A percentile compares a stretch with the other conserved stretches of the same genome.
phyloP scores from a whole-genome alignment of 176 grass and related monocot genomes.

The Paspalum notatum region DNA sequence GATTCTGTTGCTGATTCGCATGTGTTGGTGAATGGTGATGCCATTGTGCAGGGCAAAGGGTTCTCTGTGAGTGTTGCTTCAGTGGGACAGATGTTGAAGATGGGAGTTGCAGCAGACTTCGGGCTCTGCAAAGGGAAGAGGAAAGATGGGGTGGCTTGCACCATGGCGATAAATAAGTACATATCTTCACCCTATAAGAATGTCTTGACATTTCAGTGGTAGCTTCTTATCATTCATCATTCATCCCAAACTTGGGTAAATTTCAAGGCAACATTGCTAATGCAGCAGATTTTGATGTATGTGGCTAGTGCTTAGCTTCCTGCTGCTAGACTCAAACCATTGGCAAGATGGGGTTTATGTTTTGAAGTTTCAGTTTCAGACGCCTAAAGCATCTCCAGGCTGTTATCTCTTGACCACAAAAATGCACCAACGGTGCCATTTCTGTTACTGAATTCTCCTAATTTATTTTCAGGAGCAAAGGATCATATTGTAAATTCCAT shows the following conservation, averaged over 20 bases:
- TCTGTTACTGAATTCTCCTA: constrained; percentile 8
- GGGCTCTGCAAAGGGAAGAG: constrained; percentile 88
- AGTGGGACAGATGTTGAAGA: constrained; percentile 75
- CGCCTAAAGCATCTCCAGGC: background rate
- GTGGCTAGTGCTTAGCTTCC: background rate
- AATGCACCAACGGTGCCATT: constrained; percentile 18
- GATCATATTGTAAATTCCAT: constrained; percentile 88
- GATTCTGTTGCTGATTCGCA: constrained; percentile 13
- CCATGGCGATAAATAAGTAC: constrained; percentile 91
- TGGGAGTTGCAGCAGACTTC: constrained; percentile 76
- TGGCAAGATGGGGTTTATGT: background rate
- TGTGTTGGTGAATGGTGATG: constrained; percentile 30
- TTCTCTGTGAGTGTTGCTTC: constrained; percentile 80
- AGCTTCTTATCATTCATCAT: background rate
- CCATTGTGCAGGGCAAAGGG: constrained; percentile 63
- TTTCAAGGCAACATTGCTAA: background rate
- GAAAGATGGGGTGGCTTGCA: constrained; percentile 90
- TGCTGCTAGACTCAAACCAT: background rate
- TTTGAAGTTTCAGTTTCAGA: constrained; percentile 28
- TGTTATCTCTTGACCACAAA: background rate
- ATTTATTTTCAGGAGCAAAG: constrained; percentile 62
- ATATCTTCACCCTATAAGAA: background rate
- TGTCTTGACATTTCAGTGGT: constrained; percentile 17
- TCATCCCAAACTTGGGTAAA: background rate
- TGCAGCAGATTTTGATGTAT: background rate